Conservation (phyloP, 192 early-diverging fungal genomes). For the Rhizoclosmatium globosum region DNA sequence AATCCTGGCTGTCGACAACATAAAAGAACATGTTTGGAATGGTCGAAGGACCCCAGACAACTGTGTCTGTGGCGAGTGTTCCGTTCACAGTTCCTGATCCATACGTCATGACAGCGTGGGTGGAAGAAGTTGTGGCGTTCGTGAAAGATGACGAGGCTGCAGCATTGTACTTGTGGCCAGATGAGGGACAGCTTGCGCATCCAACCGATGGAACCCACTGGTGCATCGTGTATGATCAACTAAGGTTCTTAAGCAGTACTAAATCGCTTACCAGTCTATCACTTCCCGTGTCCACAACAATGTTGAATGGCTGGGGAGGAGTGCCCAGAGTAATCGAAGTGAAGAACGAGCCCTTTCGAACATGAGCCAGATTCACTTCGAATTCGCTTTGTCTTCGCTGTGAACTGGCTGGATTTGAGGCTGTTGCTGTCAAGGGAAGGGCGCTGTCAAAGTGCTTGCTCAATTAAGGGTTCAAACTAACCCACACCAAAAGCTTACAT, state of each 20-base stretch:
- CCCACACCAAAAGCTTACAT: too few species aligned
- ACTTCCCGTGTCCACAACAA: slow-evolving; percentile 91
- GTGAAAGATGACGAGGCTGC: slow-evolving; percentile 1
- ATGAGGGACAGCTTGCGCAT: background rate
- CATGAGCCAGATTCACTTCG: background rate
- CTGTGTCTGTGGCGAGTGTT: background rate
- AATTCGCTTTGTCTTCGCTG: too few species aligned
- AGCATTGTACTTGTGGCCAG: background rate
- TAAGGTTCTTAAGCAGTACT: too few species aligned
- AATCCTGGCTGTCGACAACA: background rate
- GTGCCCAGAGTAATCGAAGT: slow-evolving; percentile 49
- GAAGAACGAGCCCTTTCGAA: slow-evolving; percentile 1
- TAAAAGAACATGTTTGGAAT: slow-evolving; percentile 4
- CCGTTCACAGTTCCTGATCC: slow-evolving; percentile 10
- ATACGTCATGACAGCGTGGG: background rate
- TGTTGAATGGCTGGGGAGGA: slow-evolving; percentile 84
- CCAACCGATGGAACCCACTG: slow-evolving; percentile 55
- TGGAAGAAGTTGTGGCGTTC: background rate
- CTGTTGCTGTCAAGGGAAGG: too few species aligned
- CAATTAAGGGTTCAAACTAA: too few species aligned
- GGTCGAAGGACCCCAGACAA: background rate
- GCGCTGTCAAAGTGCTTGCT: too few species aligned
- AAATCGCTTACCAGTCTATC: slow-evolving; percentile 64
- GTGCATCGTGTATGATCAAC: background rate
- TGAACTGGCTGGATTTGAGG: too few species aligned